A percentile compares a stretch with the other conserved stretches of the same genome.
These are phyloP conservation scores for Cutaneotrichosporon curvatum DNA, from an alignment of 1,284 basidiomycete genomes.

Conservation along the genomic window DNA sequence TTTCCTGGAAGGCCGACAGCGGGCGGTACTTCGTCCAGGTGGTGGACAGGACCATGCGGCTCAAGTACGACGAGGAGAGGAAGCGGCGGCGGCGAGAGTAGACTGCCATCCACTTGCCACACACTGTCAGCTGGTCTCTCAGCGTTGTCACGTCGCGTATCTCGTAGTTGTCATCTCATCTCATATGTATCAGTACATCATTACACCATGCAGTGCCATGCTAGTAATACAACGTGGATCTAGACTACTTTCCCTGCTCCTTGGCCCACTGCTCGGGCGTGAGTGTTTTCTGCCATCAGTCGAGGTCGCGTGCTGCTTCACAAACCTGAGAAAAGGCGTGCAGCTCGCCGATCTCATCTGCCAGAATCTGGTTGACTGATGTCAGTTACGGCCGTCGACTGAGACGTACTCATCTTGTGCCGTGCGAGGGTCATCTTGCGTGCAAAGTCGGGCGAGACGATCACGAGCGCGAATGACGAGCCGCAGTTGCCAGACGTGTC, in stretches of 20 bases:
- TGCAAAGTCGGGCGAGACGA: constrained; percentile 43
- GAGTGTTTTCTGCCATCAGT: constrained; percentile 32
- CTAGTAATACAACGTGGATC: neutral
- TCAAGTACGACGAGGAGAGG: constrained; percentile 34
- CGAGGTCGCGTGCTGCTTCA: neutral
- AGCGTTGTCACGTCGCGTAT: neutral
- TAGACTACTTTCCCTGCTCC: constrained; percentile 21
- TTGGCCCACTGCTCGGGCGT: constrained; percentile 44
- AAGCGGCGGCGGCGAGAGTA: constrained; percentile 13
- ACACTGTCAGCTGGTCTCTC: neutral
- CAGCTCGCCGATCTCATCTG: constrained; percentile 39
- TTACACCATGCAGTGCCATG: too few relatives aligned
- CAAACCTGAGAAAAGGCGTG: constrained; percentile 46
- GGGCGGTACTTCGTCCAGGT: constrained; percentile 38
- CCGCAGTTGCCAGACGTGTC: constrained; percentile 46
- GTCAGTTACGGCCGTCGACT: constrained; percentile 1
- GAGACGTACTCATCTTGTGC: constrained; percentile 42
- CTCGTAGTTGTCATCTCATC: neutral
- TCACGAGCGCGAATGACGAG: constrained; percentile 39
- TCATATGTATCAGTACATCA: neutral
- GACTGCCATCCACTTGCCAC: neutral
- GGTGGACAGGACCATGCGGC: constrained; percentile 32
- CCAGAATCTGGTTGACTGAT: constrained; percentile 41
- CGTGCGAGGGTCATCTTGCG: constrained; percentile 43
- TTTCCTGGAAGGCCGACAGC: constrained; percentile 42